Evolutionary conservation across 192 early-diverging fungal genomes (phyloP).

Genomic region (Backusella westeae): DNA sequence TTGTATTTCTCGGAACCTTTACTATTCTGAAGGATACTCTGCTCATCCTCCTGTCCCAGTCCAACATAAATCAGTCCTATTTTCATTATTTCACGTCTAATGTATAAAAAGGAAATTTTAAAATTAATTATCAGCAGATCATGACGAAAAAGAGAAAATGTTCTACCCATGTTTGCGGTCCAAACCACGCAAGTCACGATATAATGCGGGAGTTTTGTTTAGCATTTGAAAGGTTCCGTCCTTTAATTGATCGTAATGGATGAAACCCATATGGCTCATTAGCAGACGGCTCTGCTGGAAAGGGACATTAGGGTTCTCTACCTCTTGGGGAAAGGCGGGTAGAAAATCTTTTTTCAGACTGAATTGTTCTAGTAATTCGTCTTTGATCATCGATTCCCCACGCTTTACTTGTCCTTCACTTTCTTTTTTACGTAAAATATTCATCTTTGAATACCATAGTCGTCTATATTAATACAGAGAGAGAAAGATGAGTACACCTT

Average conservation of each 20-base stretch:
- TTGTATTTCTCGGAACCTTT: constrained; percentile 71
- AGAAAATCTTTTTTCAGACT: constrained; percentile 52
- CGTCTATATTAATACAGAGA: constrained; percentile 11
- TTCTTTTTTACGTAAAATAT: constrained; percentile 11
- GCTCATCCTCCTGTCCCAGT: constrained; percentile 86
- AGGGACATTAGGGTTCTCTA: constrained; percentile 47
- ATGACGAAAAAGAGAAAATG: background rate
- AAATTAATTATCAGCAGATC: constrained; percentile 5
- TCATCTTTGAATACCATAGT: constrained; percentile 29
- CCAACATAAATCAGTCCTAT: constrained; percentile 91
- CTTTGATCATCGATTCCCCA: constrained; percentile 12
- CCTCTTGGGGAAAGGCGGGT: constrained; percentile 43
- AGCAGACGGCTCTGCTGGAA: constrained; percentile 71
- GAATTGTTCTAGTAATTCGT: constrained; percentile 33
- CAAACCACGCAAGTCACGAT: constrained; percentile 72
- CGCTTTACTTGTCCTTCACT: background rate
- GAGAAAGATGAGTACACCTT: background rate
- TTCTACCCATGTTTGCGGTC: constrained; percentile 76
- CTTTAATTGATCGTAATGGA: constrained; percentile 75
- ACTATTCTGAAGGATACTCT: constrained; percentile 78
- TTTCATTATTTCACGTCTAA: constrained; percentile 85
- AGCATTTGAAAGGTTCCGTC: constrained; percentile 66
- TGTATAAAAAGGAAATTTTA: background rate
- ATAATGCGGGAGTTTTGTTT: constrained; percentile 61
- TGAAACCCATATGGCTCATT: constrained; percentile 72